Evolutionary conservation across 169 alveolate genomes (phyloP).

Genomic region (Cryptosporidium andersoni): DNA sequence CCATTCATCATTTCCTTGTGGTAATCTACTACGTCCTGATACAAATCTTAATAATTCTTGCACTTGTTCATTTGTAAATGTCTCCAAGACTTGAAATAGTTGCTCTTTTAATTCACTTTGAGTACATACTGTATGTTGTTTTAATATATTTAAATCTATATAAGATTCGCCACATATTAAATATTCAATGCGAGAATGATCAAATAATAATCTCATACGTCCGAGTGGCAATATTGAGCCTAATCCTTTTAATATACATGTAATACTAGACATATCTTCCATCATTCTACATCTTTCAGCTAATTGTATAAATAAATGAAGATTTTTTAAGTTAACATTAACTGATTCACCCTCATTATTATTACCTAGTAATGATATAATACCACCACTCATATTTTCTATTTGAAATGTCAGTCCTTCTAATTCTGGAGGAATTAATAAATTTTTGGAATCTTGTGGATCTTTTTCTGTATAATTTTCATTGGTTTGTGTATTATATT

Average conservation of each 20-base stretch:
- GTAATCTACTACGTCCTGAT: slow-evolving; percentile 89
- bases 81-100: slow-evolving; percentile 84
- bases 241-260: slow-evolving; percentile 83
- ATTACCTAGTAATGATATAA: slow-evolving; percentile 15
- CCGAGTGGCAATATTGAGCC: slow-evolving; percentile 89
- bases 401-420: slow-evolving; percentile 67
- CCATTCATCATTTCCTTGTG: slow-evolving; percentile 88
- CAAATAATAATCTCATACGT: slow-evolving; percentile 85
- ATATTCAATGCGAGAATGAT: slow-evolving; percentile 81
- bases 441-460: background rate
- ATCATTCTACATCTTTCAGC: slow-evolving; percentile 83
- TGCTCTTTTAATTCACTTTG: slow-evolving; percentile 81
- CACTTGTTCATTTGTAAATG: slow-evolving; percentile 84
- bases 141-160: slow-evolving; percentile 83
- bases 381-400: slow-evolving; percentile 63
- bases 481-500: slow-evolving; percentile 66
- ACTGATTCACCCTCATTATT: slow-evolving; percentile 56
- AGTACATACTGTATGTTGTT: slow-evolving; percentile 86
- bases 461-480: slow-evolving; percentile 3
- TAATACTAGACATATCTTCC: slow-evolving; percentile 81
- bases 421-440: slow-evolving; percentile 22
- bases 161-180: slow-evolving; percentile 89
- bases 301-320: slow-evolving; percentile 81
- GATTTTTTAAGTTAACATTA: slow-evolving; percentile 80
- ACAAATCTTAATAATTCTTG: slow-evolving; percentile 89